Base-by-base conservation (phyloP, 2,329 filamentous ascomycete genomes). In the Penicillium expansum region DNA sequence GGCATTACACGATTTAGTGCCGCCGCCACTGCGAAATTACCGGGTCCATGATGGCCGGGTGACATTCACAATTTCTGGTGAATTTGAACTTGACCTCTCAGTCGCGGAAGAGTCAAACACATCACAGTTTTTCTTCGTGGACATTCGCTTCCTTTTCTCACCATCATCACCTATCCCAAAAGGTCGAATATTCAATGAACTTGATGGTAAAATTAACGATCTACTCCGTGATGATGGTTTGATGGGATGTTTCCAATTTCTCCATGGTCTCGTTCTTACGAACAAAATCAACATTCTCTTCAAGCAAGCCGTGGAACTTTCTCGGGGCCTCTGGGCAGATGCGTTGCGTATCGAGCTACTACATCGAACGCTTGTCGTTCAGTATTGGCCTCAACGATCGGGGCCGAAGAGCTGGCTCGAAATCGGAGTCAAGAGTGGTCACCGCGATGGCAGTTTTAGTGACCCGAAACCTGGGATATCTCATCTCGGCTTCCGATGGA, bases 61-160 rank as follows among this genome's bases (percentile, higher is more conserved):
- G 7, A 97, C 92, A 0, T 99, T 99, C 72, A 83, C 80, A 45
- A 89, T 97, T 1, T 78, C 84, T 3, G 84, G 85, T 52, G 93
- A 97, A 72, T 97, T 97, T 67, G 93, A 97, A 72, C 85, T 97
- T 20, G 94, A 97, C 70, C 82, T 99, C 50, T 92, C 92, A 1
- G 89, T 97, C 61, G 91, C 90, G 18, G 89, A 92, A 64, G 92
- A 97, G 69, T 88, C 94, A 62, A 84, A 87, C 18, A 80, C 86
- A 32, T 88, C 89, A 52, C 92, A 95, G 67, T 95, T 96, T 70
- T 97, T 89, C 81, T 96, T 97, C 70, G 90, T 97, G 60, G 92
- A 97, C 72, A 86, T 97, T 67, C 86, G 92, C 57, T 92, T 96
- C 65, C 78, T 86, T 14, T 99, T 96, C 71, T 81, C 79, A 9